A percentile compares a stretch with the other conserved stretches of the same genome.
phyloP scores from a whole-genome alignment of 1,284 basidiomycete genomes.

The Cystobasidiaceae sp. region DNA sequence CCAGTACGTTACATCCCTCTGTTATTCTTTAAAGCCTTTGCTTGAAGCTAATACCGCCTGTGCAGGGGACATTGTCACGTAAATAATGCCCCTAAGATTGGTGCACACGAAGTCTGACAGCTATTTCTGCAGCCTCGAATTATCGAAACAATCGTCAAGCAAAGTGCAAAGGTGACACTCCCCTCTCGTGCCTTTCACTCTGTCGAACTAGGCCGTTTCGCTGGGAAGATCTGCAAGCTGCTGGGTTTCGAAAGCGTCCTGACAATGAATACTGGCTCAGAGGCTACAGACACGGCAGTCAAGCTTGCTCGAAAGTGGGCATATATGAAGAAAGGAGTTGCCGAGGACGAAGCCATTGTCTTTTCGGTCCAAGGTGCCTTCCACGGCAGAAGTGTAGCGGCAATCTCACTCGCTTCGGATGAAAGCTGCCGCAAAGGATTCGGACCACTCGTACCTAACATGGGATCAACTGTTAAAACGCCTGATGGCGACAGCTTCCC shows the following conservation, averaged over 20 bases:
- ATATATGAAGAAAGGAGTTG: conserved; percentile 78
- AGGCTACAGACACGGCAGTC: conserved; percentile 85
- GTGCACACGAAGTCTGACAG: background rate
- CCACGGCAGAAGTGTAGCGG: conserved; percentile 73
- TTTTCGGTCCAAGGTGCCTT: conserved; percentile 85
- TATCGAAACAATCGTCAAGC: conserved; percentile 60
- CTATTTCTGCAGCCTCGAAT: background rate
- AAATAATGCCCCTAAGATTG: too few species aligned
- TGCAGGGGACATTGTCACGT: conserved; percentile 87
- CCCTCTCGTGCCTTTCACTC: conserved; percentile 97
- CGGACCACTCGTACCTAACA: conserved; percentile 79
- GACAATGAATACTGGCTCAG: conserved; percentile 98
- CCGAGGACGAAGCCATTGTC: conserved; percentile 76
- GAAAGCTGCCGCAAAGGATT: conserved; percentile 81
- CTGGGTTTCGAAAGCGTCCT: conserved; percentile 84
- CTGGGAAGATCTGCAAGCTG: conserved; percentile 72
- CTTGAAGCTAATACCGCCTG: background rate
- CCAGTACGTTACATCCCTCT: background rate
- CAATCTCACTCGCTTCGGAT: conserved; percentile 83
- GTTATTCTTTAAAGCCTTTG: background rate
- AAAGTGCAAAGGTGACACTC: conserved; percentile 84
- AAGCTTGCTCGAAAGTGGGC: conserved; percentile 88
- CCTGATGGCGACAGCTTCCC: conserved; percentile 48
- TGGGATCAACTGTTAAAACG: conserved; percentile 67
- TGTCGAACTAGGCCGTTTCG: conserved; percentile 80